These are phyloP conservation scores for Colletotrichum agaves DNA, from an alignment of 2,329 filamentous ascomycete species.

Conservation along the genomic window DNA sequence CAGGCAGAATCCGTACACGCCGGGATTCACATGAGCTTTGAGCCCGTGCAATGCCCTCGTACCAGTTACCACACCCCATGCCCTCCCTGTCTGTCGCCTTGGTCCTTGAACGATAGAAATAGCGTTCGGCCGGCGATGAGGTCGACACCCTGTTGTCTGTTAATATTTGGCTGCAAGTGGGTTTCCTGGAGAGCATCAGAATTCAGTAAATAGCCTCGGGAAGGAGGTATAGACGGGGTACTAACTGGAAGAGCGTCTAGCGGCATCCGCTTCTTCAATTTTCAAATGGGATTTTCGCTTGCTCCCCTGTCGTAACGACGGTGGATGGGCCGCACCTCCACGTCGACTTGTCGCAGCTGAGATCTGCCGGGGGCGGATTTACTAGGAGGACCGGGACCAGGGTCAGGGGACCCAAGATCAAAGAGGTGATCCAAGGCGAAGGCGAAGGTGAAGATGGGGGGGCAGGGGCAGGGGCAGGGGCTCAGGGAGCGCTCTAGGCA, in stretches of 20 bases:
- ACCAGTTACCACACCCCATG: not conserved
- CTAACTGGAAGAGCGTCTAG: slow-evolving; percentile 25
- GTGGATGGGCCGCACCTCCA: slow-evolving; percentile 25
- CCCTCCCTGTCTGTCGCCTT: too few species aligned
- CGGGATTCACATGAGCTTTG: not conserved
- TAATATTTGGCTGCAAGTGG: slow-evolving; percentile 16
- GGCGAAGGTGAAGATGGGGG: slow-evolving; percentile 3
- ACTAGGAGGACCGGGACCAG: slow-evolving; percentile 28
- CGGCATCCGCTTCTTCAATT: slow-evolving; percentile 27
- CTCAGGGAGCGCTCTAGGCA: slow-evolving; percentile 14
- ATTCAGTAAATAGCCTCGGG: slow-evolving; percentile 24
- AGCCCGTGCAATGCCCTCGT: not conserved
- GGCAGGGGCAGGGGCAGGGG: not conserved
- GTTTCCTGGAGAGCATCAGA: slow-evolving; percentile 28
- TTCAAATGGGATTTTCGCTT: slow-evolving; percentile 30
- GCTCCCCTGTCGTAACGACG: slow-evolving; percentile 23
- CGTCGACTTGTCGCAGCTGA: slow-evolving; percentile 25
- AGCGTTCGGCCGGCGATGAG: not conserved
- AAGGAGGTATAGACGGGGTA: slow-evolving; percentile 10
- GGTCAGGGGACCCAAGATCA: not conserved
- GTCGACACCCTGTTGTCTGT: slow-evolving; percentile 16
- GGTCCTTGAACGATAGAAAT: not conserved
- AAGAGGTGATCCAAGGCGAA: not conserved
- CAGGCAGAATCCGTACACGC: not conserved
- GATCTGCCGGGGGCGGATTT: slow-evolving; percentile 36